Percentiles rank a stretch among this genome's conserved stretches.
Evolutionary conservation across 768 basidiomycete species (phyloP).

Genomic region (Russula sp.): DNA sequence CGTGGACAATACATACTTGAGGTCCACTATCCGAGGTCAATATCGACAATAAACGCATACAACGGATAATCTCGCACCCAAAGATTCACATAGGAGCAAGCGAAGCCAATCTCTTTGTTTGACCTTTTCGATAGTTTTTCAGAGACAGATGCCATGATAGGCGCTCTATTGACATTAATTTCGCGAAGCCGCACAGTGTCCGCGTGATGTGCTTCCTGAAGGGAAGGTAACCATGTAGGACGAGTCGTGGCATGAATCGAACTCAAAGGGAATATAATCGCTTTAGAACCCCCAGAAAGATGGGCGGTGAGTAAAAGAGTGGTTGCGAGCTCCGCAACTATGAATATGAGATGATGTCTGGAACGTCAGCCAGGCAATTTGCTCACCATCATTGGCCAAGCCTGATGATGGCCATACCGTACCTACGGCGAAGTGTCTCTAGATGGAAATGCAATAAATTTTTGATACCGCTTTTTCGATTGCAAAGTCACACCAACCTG

Average conservation of each 20-base stretch:
- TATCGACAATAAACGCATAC: constrained; percentile 7
- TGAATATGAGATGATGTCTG: constrained; percentile 5
- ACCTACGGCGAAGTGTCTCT: constrained; percentile 63
- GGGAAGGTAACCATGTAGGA: constrained; percentile 48
- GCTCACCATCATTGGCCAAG: constrained; percentile 56
- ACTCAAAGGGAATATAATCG: constrained; percentile 47
- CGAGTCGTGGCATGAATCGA: constrained; percentile 39
- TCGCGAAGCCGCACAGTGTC: constrained; percentile 53
- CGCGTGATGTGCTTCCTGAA: constrained; percentile 51
- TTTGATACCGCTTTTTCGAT: constrained; percentile 21
- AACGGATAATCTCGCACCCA: constrained; percentile 49
- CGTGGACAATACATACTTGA: constrained; percentile 60
- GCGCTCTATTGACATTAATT: constrained; percentile 32
- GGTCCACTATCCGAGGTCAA: constrained; percentile 51
- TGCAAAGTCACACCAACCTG: constrained; percentile 22
- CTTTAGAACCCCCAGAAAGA: constrained; percentile 49
- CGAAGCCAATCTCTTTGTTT: constrained; percentile 64
- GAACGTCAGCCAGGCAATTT: constrained; percentile 9
- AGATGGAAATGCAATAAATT: constrained; percentile 9
- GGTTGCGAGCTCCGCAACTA: constrained; percentile 55
- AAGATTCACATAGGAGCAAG: constrained; percentile 60
- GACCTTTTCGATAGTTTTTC: constrained; percentile 31
- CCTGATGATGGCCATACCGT: constrained; percentile 75
- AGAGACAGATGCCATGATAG: constrained; percentile 7
- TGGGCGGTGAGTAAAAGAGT: constrained; percentile 62